Evolutionary conservation across 345 rosid genomes (phyloP), one percentile per base, ranked within the genome.

Genomic region (Eucalyptus dawsonii): DNA sequence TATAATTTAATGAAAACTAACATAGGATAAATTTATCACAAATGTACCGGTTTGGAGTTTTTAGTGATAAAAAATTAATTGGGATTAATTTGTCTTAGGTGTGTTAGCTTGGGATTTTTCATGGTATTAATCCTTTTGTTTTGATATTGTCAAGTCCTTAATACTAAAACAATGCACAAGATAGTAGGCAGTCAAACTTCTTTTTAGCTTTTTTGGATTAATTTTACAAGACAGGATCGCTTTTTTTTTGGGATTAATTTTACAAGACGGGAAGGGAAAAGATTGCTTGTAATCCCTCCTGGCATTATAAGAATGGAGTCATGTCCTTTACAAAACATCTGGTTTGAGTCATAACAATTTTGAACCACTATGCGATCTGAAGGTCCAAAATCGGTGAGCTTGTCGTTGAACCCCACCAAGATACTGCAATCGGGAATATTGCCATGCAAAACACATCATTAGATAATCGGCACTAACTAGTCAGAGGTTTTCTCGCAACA

Each of bases 331-430:
- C 7, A 42, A 6, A 37, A 72, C 3, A 11, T 19, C 9, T 0
- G 0, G 4, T 76, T 40, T 76, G 29, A 76, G 9, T 22, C 3
- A 37, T 21, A 40, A 21, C 27, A 40, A 76, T 11, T 21, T 40
- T 76, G 47, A 76, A 21, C 1, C 47, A 4, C 15, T 14, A 1
- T 0, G 6, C 11, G 0, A n/a, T 2, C 0, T 8, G 19, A n/a
- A 0, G 40, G 6, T 65, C 19, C 5, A 8, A n/a, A 65, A n/a
- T 65, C 1, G 3, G 1, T 17, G 11, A 62, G 34, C 34, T 0
- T 62, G 1, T 62, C 4, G 8, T 34, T 13, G 0, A 27, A 14
- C 17, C 34, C 69, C 34, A 62, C 2, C 3, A 0, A 65, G 11
- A 65, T 65, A 3, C 11, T n/a, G 40, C 6, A 15, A 15, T 65